Conservation (phyloP, 2,329 filamentous ascomycete species). For the Hortaea sp. region DNA sequence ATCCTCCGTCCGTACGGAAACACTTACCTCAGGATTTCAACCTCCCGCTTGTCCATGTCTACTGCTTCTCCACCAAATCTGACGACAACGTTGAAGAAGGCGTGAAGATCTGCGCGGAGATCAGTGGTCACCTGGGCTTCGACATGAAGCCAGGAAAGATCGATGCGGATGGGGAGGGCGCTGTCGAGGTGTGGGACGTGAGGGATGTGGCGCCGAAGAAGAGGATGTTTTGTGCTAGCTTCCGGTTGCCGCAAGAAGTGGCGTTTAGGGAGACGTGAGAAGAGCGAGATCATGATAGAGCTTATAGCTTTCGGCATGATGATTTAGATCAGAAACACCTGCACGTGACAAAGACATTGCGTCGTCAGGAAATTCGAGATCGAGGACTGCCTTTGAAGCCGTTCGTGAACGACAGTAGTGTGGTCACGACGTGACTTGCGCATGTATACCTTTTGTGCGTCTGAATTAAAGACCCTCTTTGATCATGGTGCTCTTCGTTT, state of each 20-base stretch:
- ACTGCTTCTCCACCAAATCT: slow-evolving; percentile 82
- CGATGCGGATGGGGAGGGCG: slow-evolving; percentile 35
- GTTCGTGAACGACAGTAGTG: too few relatives aligned
- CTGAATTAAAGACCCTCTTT: too few relatives aligned
- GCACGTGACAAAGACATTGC: too few relatives aligned
- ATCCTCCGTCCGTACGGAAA: slow-evolving; percentile 35
- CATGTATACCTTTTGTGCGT: too few relatives aligned
- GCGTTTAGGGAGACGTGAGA: slow-evolving; percentile 47
- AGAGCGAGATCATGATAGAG: background rate
- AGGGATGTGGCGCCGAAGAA: slow-evolving; percentile 87
- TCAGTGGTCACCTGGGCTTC: slow-evolving; percentile 52
- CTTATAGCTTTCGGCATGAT: background rate
- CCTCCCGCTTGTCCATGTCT: slow-evolving; percentile 81
- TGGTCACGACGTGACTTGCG: too few relatives aligned
- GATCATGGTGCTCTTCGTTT: too few relatives aligned
- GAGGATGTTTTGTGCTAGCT: slow-evolving; percentile 92
- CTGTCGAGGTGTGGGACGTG: slow-evolving; percentile 53
- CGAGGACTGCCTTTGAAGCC: too few relatives aligned
- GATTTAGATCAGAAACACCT: background rate
- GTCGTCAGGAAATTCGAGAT: too few relatives aligned
- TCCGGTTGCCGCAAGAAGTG: slow-evolving; percentile 71
- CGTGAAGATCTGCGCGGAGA: slow-evolving; percentile 53
- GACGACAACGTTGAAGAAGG: slow-evolving; percentile 57
- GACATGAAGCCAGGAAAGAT: slow-evolving; percentile 45
- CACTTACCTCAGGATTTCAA: slow-evolving; percentile 20